Evolutionary conservation across 1,139 yeast species (phyloP), one percentile per base, ranked within the genome.

Genomic region (Candida sp.): DNA sequence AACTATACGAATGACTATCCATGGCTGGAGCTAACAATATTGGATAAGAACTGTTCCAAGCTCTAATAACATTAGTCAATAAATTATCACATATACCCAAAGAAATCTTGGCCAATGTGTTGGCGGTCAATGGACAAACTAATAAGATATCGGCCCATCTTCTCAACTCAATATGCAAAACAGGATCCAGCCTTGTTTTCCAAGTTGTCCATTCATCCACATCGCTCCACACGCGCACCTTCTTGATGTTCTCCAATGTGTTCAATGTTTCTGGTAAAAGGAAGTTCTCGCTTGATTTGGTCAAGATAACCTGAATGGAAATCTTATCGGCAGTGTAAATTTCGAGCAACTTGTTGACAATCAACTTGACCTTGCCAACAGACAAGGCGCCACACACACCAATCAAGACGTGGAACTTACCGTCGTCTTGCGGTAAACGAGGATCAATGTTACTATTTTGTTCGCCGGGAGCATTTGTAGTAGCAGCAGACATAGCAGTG

Each of bases 91-190:
- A 92, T 50, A 93, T 78, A 3, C 98, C 98, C 55, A 91, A 74
- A 0, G 97, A 88, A 46, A 92, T 84, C 64, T 93, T 93, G n/a
- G 97, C 88, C 49, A 93, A 74, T 0, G 98, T 88, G 67, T 93
- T 92, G 5, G 98, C 97, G 11, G 96, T 88, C 56, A 92, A 73
- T 3, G 98, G 98, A 35, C 96, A 96, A 49, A 93, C 88, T 35
- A 92, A 80, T 49, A 93, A 76, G 32, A 93, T 86, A 70, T 93
- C 97, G 0, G 98, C 98, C 98, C 98, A 93, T 60, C 97, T 82
- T 59, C 98, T 83, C 54, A 93, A 77, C 70, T 93, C 98, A 61
- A 92, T 92, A 68, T 93, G 98, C 58, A 93, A 76, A 30, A 92
- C 97, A 1, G 98, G 97, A 69, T 92, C 98, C 47, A 91, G 84